These are phyloP conservation scores for Litsea cubeba DNA, from an alignment of 164 flowering plant genomes.

Conservation along the genomic window DNA sequence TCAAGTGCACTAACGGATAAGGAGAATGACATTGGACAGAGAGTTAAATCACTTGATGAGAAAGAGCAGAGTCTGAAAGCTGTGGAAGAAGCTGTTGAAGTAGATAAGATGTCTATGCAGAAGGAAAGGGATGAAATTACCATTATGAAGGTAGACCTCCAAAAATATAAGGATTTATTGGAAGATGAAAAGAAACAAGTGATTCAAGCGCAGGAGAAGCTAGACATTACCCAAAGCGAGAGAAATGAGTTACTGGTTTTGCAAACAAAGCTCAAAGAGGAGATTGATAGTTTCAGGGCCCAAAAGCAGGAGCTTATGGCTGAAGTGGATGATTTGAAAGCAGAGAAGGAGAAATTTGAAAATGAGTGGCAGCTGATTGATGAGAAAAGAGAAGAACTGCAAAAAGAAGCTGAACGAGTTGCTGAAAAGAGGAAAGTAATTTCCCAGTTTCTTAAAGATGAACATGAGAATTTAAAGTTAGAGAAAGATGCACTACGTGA, in stretches of 20 bases:
- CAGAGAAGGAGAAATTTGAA: slow-evolving; percentile 88
- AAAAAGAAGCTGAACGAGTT: slow-evolving; percentile 55
- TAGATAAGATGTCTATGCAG: slow-evolving; percentile 32
- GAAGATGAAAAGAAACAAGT: slow-evolving; percentile 53
- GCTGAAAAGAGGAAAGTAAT: slow-evolving; percentile 51
- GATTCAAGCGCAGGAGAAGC: slow-evolving; percentile 42
- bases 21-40: slow-evolving; percentile 52
- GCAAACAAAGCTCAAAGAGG: slow-evolving; percentile 80
- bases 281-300: slow-evolving; percentile 71
- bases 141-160: slow-evolving; percentile 38
- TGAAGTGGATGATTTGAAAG: slow-evolving; percentile 60
- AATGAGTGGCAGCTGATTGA: slow-evolving; percentile 86
- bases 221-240: slow-evolving; percentile 60
- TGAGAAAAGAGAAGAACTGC: slow-evolving; percentile 74
- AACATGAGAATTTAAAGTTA: slow-evolving; percentile 58
- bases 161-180: slow-evolving; percentile 37
- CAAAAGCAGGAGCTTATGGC: slow-evolving; percentile 61
- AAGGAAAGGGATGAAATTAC: slow-evolving; percentile 56
- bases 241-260: slow-evolving; percentile 53
- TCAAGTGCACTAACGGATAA: slow-evolving; percentile 43
- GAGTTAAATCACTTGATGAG: slow-evolving; percentile 37
- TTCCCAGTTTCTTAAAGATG: slow-evolving; percentile 63
- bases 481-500: slow-evolving; percentile 64
- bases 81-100: slow-evolving; percentile 46
- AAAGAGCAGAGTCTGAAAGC: slow-evolving; percentile 44